Percentiles rank a stretch among this genome's conserved stretches.
Conservation (phyloP, 1,284 basidiomycete species). For the Trametes pubescens region DNA sequence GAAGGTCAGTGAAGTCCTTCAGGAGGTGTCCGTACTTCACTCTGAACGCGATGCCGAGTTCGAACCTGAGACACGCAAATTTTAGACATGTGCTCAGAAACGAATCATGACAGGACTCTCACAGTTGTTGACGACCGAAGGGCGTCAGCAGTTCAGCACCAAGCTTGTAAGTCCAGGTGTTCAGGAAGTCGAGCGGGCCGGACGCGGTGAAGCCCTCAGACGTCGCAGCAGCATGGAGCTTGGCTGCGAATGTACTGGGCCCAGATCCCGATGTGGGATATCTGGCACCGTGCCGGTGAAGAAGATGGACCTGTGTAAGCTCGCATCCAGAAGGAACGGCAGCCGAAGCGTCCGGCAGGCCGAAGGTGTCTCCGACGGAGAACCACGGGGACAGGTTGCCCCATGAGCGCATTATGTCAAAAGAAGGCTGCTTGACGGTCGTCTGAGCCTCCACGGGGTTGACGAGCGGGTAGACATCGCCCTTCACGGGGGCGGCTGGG, state of each 20-base stretch:
- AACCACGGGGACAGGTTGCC: slow-evolving; percentile 68
- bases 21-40: slow-evolving; percentile 66
- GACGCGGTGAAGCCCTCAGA: slow-evolving; percentile 48
- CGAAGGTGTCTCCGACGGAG: slow-evolving; percentile 58
- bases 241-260: slow-evolving; percentile 51
- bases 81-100: not conserved
- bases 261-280: slow-evolving; percentile 55
- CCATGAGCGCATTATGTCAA: slow-evolving; percentile 48
- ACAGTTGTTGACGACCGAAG: slow-evolving; percentile 63
- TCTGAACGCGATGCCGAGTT: slow-evolving; percentile 57
- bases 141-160: slow-evolving; percentile 67
- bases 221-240: slow-evolving; percentile 48
- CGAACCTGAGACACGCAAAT: slow-evolving; percentile 45
- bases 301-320: slow-evolving; percentile 59
- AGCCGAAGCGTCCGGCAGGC: slow-evolving; percentile 58
- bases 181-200: slow-evolving; percentile 61
- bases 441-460: slow-evolving; percentile 25
- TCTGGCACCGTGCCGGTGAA: slow-evolving; percentile 64
- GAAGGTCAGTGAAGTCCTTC: slow-evolving; percentile 57
- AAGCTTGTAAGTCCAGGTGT: slow-evolving; percentile 62
- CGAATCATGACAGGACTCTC: slow-evolving; percentile 9
- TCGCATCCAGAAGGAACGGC: slow-evolving; percentile 58
- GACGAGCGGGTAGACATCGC: slow-evolving; percentile 38
- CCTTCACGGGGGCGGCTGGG: slow-evolving; percentile 34
- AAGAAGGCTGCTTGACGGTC: slow-evolving; percentile 24